phyloP scores from a whole-genome alignment of 768 basidiomycete genomes.

The Boletales sp. region DNA sequence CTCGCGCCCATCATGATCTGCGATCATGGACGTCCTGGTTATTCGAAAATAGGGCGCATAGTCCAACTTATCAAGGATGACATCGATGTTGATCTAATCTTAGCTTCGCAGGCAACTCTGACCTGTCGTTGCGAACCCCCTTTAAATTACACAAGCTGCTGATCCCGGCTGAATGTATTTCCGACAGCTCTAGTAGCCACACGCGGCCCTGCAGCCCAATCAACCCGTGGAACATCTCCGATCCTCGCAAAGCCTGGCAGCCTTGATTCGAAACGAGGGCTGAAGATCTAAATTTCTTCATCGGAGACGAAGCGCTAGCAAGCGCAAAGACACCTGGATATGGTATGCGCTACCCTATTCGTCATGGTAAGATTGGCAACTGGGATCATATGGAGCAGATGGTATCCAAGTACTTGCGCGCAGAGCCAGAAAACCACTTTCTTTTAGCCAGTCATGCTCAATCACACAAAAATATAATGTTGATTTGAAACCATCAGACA shows the following conservation, averaged over 20 bases:
- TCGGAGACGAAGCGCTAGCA: constrained; percentile 95
- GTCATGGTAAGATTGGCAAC: constrained; percentile 97
- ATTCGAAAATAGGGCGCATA: constrained; percentile 91
- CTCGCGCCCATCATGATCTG: constrained; percentile 93
- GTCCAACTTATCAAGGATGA: neutral
- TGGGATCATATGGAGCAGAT: constrained; percentile 70
- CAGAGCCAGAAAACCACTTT: constrained; percentile 99
- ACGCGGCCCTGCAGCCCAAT: constrained; percentile 58
- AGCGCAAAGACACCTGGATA: constrained; percentile 95
- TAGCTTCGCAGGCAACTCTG: constrained; percentile 97
- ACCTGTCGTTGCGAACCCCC: constrained; percentile 72
- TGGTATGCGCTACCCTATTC: constrained; percentile 77
- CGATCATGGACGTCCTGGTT: constrained; percentile 96
- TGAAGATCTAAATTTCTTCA: constrained; percentile 97
- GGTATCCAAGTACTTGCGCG: constrained; percentile 98
- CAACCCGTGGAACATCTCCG: constrained; percentile 65
- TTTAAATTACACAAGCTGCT: constrained; percentile 1
- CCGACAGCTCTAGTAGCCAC: constrained; percentile 96
- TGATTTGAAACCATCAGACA: constrained; percentile 52
- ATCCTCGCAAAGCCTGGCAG: constrained; percentile 84
- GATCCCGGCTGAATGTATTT: constrained; percentile 63
- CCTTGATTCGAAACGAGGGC: constrained; percentile 96
- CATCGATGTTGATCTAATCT: constrained; percentile 12
- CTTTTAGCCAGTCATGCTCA: constrained; percentile 64
- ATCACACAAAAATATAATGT: neutral